phyloP scores from a whole-genome alignment of 1,284 basidiomycete genomes.

The Heterobasidion irregulare region DNA sequence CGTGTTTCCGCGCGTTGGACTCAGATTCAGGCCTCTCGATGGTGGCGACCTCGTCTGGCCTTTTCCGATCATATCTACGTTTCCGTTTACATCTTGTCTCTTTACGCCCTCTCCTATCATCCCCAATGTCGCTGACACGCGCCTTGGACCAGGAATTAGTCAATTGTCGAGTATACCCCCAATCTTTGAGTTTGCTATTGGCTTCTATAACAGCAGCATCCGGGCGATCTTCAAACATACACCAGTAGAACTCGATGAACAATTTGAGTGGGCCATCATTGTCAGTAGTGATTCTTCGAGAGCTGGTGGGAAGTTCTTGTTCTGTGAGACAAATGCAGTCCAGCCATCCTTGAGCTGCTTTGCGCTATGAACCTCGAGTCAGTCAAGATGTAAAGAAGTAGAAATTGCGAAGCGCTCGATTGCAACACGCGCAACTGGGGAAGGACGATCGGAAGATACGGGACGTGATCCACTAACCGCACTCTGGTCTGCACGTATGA shows the following conservation, averaged over 20 bases:
- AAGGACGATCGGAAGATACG: no score
- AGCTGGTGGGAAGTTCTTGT: conserved; percentile 2
- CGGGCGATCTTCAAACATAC: background rate
- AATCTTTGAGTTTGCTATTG: conserved; percentile 5
- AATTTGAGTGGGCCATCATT: conserved; percentile 6
- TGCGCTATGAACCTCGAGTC: background rate
- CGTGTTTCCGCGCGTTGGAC: no score
- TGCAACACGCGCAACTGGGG: no score
- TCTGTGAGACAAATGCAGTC: background rate
- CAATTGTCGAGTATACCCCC: background rate
- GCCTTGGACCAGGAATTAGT: no score
- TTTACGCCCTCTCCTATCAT: no score
- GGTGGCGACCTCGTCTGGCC: no score
- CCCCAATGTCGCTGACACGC: no score
- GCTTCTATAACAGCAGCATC: conserved; percentile 3
- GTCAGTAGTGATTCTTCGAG: background rate
- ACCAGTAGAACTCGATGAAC: conserved; percentile 11
- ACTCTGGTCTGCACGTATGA: background rate
- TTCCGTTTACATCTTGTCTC: no score
- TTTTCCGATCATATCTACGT: no score
- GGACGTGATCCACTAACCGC: background rate
- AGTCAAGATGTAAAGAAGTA: no score
- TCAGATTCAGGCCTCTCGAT: no score
- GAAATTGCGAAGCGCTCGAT: no score
- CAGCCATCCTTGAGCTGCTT: background rate